Conservation (phyloP, 1,284 basidiomycete species). For the Stygiomarasmius scandens region DNA sequence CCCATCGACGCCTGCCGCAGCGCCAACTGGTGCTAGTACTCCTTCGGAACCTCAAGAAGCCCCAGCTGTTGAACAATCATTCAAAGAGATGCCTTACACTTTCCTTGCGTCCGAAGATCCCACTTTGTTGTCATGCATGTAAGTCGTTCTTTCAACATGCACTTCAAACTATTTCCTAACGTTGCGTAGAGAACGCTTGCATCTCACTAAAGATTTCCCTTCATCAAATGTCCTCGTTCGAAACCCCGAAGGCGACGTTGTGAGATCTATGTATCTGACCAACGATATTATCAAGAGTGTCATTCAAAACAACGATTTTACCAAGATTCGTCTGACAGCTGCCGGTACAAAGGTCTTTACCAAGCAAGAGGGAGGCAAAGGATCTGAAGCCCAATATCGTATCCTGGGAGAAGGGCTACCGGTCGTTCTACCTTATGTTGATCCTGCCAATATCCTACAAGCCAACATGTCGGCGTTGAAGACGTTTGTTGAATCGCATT, state of each 20-base stretch:
- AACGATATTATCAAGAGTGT: constrained; percentile 85
- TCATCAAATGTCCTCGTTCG: constrained; percentile 82
- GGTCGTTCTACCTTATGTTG: constrained; percentile 81
- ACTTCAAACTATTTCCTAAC: not conserved
- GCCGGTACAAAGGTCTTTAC: constrained; percentile 88
- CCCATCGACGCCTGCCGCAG: constrained; percentile 8
- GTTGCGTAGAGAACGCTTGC: constrained; percentile 66
- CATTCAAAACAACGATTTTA: constrained; percentile 83
- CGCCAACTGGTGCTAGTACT: constrained; percentile 9
- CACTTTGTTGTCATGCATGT: constrained; percentile 74
- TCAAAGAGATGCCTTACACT: constrained; percentile 92
- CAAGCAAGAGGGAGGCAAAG: constrained; percentile 65
- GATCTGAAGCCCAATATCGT: constrained; percentile 66
- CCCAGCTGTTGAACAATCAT: constrained; percentile 38
- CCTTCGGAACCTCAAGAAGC: constrained; percentile 3
- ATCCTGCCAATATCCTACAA: constrained; percentile 62
- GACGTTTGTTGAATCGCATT: constrained; percentile 73
- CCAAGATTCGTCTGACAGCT: constrained; percentile 84
- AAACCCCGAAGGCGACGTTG: constrained; percentile 78
- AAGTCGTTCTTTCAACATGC: constrained; percentile 26
- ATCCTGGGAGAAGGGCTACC: constrained; percentile 86
- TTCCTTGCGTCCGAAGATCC: constrained; percentile 76
- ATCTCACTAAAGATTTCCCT: constrained; percentile 77
- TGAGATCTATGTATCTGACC: constrained; percentile 88
- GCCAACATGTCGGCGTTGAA: constrained; percentile 65